phyloP scores from a whole-genome alignment of 192 early-diverging fungal genomes.

The Pilaira anomala region DNA sequence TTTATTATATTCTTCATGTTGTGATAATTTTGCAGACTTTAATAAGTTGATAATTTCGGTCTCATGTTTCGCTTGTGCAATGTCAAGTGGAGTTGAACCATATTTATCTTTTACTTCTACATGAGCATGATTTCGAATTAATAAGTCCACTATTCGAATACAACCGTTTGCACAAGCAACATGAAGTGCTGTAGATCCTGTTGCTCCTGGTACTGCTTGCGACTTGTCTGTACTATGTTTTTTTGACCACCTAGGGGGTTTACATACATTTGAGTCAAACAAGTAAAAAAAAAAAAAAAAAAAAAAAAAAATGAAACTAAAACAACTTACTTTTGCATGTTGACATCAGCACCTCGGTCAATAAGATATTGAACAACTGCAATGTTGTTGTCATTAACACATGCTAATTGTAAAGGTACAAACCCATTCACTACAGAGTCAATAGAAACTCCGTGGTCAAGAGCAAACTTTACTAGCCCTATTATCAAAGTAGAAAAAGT shows the following conservation, averaged over 20 bases:
- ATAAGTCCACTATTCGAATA: constrained; percentile 48
- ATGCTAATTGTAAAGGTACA: constrained; percentile 66
- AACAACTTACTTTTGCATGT: constrained; percentile 43
- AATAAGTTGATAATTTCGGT: constrained; percentile 36
- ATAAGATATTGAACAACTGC: constrained; percentile 62
- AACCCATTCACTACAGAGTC: constrained; percentile 62
- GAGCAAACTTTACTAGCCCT: constrained; percentile 60
- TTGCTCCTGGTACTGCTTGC: constrained; percentile 41
- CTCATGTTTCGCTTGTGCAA: constrained; percentile 45
- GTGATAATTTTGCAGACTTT: neutral
- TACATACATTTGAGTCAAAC: neutral
- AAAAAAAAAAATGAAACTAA: neutral
- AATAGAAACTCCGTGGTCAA: constrained; percentile 63
- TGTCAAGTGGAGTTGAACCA: constrained; percentile 43
- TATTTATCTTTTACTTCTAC: constrained; percentile 57
- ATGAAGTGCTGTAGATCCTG: constrained; percentile 76
- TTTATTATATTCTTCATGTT: neutral
- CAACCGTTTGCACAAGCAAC: constrained; percentile 77
- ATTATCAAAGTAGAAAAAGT: neutral
- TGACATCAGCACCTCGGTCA: constrained; percentile 65
- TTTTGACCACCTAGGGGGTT: constrained; percentile 22
- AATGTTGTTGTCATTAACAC: constrained; percentile 52
- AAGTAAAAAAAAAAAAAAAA: neutral
- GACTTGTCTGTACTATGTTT: constrained; percentile 32
- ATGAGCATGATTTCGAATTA: constrained; percentile 58